Percentiles rank a stretch among this genome's conserved stretches.
These are phyloP conservation scores for Dothidotthia symphoricarpi DNA, from an alignment of 2,329 filamentous ascomycete species.

Conservation along the genomic window DNA sequence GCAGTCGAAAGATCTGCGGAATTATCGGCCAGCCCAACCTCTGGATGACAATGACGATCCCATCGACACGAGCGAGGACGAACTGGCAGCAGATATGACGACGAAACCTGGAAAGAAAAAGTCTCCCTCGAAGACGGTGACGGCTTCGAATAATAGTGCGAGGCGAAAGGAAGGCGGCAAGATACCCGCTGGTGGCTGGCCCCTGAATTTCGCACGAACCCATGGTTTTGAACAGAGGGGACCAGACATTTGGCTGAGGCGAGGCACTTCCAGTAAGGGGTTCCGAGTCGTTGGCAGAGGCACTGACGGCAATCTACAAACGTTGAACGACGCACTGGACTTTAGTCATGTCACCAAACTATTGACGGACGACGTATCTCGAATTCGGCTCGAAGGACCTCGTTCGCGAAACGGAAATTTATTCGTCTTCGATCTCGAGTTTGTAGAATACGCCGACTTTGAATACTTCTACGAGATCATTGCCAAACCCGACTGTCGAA, in stretches of 20 bases:
- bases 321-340: conserved; percentile 3
- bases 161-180: conserved; percentile 1
- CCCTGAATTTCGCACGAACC: conserved; percentile 19
- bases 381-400: conserved; percentile 23
- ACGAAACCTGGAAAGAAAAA: background rate
- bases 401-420: conserved; percentile 4
- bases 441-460: conserved; percentile 13
- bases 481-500: background rate
- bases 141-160: conserved; percentile 1
- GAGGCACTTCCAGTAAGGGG: background rate
- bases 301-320: background rate
- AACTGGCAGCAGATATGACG: conserved; percentile 12
- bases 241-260: conserved; percentile 1
- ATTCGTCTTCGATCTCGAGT: conserved; percentile 23
- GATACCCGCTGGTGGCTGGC: conserved; percentile 8
- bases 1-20: background rate
- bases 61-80: conserved; percentile 15
- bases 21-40: background rate
- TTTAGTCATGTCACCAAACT: conserved; percentile 13
- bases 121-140: conserved; percentile 4
- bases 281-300: conserved; percentile 5
- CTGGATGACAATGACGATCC: background rate
- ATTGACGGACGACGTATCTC: conserved; percentile 12
- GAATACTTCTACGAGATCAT: conserved; percentile 7
- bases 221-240: conserved; percentile 6